Base-by-base conservation (phyloP, 495 filamentous ascomycete genomes). In the Penicillium parvum region DNA sequence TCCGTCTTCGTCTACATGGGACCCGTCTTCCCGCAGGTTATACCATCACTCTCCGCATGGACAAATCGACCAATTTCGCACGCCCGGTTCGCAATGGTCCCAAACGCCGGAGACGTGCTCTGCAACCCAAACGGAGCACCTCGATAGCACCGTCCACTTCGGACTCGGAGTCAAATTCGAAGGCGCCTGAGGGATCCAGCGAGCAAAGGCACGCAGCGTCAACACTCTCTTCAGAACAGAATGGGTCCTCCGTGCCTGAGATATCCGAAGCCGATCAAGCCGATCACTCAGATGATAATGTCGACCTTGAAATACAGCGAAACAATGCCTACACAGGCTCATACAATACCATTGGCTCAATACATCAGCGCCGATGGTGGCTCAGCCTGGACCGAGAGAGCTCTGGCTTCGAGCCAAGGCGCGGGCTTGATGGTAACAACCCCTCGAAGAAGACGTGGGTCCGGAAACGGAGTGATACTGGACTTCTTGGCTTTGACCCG, bases 291-390 rank as follows among this genome's bases (percentile, higher is more conserved):
- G 46, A 57, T 4, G 7, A 51, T 19, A 49, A 59, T 0, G 52
- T 56, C 22, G 70, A 77, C 42, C 49, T 66, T n/a, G 42, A 71
- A 15, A 79, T 81, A 19, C 76, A 78, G n/a, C 49, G 55, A 3
- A 75, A 73, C 8, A 86, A 86, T 44, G 78, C 82, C 12, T 85
- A 86, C 55, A 60, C 76, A 0, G 79, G 82, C 15, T 77, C 83
- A 1, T 66, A 35, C 0, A 85, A 85, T 52, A 75, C 63, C 9
- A 79, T 85, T 25, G 74, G 71, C 3, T 84, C 80, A 7, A 67
- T 85, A 14, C 75, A 85, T 49, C 79, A 84, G 53, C 73, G 82
- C 2, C 61, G 67, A 3, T 86, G 82, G 82, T 80, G 73, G 42
- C 54, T 84, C 12, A 71, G 69, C 17, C 56, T 84, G 10, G 81